Percentiles rank a stretch among this genome's conserved stretches.
Evolutionary conservation across 768 basidiomycete species (phyloP).

Genomic region (Mycena olivaceomarginata): DNA sequence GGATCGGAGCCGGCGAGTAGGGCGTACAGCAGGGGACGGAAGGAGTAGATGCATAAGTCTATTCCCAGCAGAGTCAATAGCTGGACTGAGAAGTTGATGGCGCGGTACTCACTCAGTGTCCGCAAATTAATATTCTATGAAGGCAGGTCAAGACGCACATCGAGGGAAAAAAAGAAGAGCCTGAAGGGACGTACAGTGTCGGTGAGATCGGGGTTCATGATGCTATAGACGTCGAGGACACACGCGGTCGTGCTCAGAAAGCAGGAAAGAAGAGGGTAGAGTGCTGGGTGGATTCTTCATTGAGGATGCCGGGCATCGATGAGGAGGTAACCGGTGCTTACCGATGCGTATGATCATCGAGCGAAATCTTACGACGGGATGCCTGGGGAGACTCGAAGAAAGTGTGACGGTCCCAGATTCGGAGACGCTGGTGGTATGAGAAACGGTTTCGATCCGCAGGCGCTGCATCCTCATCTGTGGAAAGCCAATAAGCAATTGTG

Average conservation of each 20-base stretch:
- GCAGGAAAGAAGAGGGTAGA: slow-evolving; percentile 17
- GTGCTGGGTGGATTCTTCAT: not conserved
- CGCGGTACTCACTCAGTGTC: not conserved
- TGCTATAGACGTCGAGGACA: not conserved
- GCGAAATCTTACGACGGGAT: not conserved
- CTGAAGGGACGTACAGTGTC: not conserved
- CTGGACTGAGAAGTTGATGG: too few relatives aligned
- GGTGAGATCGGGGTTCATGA: not conserved
- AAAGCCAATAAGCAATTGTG: too few relatives aligned
- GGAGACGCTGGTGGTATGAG: not conserved
- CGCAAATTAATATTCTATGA: not conserved
- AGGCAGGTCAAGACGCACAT: not conserved
- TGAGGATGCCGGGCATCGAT: too few relatives aligned
- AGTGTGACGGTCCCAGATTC: not conserved
- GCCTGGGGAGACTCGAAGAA: not conserved
- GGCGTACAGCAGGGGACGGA: not conserved
- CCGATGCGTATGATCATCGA: slow-evolving; percentile 6
- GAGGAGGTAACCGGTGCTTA: not conserved
- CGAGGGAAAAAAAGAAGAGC: not conserved
- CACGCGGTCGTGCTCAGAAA: slow-evolving; percentile 3
- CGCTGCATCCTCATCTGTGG: not conserved
- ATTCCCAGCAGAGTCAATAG: too few relatives aligned
- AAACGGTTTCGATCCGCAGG: not conserved
- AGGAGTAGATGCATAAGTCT: not conserved
- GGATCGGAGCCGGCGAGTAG: slow-evolving; percentile 2